phyloP scores from a whole-genome alignment of 768 basidiomycete species.

The Galerina marginata region DNA sequence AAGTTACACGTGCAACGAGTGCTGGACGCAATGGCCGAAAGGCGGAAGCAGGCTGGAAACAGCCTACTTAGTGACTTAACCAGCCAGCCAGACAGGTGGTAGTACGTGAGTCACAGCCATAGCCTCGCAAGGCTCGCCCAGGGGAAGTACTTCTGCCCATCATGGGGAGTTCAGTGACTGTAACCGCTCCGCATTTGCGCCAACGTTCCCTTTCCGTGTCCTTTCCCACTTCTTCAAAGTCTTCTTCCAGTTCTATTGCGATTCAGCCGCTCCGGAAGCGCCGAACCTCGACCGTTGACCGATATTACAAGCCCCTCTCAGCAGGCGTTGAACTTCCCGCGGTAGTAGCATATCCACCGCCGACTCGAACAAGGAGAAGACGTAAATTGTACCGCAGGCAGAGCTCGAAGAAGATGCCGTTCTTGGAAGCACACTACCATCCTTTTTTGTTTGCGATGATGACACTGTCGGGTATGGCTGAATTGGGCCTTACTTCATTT shows the following conservation, averaged over 20 bases:
- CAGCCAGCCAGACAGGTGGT: background rate
- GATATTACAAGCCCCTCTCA: too few species aligned
- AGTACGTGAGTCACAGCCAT: constrained; percentile 8
- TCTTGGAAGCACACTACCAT: constrained; percentile 60
- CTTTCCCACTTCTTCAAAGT: background rate
- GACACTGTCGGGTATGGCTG: constrained; percentile 68
- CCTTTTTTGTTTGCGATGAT: constrained; percentile 69
- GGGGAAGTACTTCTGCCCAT: constrained; percentile 13
- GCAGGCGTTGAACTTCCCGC: too few species aligned
- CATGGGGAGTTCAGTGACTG: background rate
- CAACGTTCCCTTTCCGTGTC: constrained; percentile 1
- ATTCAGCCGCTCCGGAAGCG: constrained; percentile 16
- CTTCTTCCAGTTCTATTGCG: constrained; percentile 1
- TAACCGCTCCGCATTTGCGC: background rate
- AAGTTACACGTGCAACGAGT: too few species aligned
- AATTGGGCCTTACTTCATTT: constrained; percentile 77
- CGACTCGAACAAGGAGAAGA: too few species aligned
- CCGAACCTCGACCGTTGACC: background rate
- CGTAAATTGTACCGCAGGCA: too few species aligned
- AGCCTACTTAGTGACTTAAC: background rate
- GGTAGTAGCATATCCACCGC: too few species aligned
- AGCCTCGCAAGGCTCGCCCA: background rate
- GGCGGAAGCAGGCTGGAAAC: background rate
- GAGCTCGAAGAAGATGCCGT: constrained; percentile 35
- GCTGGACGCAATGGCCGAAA: background rate